Conservation (phyloP, 2,329 filamentous ascomycete species). For the Penicillium sp. region DNA sequence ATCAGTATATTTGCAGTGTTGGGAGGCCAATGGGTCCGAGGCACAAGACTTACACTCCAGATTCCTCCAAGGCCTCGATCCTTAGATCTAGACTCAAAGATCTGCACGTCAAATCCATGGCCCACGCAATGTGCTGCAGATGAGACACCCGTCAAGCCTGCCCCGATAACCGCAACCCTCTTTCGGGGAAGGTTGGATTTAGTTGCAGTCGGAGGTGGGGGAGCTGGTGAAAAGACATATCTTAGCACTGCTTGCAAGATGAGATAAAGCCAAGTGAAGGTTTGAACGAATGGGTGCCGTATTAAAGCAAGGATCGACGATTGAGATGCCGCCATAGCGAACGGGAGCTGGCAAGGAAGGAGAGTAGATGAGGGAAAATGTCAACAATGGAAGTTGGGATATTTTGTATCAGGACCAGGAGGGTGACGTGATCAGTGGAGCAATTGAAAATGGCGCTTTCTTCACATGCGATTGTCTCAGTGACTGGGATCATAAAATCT, state of each 20-base stretch:
- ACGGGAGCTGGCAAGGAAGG: not conserved
- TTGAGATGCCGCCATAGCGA: slow-evolving; percentile 23
- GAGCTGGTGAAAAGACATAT: slow-evolving; percentile 69
- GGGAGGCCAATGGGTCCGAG: not conserved
- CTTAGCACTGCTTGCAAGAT: slow-evolving; percentile 39
- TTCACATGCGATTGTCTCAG: slow-evolving; percentile 1
- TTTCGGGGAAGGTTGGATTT: slow-evolving; percentile 55
- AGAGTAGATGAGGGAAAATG: not conserved
- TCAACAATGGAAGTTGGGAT: not conserved
- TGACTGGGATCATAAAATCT: not conserved
- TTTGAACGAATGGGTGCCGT: slow-evolving; percentile 39
- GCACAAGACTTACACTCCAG: slow-evolving; percentile 67
- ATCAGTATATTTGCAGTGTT: slow-evolving; percentile 7
- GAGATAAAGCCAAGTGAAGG: slow-evolving; percentile 41
- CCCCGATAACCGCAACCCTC: slow-evolving; percentile 71
- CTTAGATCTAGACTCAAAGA: slow-evolving; percentile 75
- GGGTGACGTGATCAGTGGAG: slow-evolving; percentile 4
- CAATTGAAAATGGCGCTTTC: not conserved
- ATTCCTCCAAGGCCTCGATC: slow-evolving; percentile 74
- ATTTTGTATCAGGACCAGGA: not conserved
- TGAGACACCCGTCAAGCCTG: slow-evolving; percentile 76
- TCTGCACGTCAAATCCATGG: slow-evolving; percentile 80
- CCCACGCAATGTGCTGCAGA: slow-evolving; percentile 82
- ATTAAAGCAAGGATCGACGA: slow-evolving; percentile 33
- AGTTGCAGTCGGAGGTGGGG: slow-evolving; percentile 67